Conservation (phyloP, 2,329 filamentous ascomycete species). For the Claviceps capensis region DNA sequence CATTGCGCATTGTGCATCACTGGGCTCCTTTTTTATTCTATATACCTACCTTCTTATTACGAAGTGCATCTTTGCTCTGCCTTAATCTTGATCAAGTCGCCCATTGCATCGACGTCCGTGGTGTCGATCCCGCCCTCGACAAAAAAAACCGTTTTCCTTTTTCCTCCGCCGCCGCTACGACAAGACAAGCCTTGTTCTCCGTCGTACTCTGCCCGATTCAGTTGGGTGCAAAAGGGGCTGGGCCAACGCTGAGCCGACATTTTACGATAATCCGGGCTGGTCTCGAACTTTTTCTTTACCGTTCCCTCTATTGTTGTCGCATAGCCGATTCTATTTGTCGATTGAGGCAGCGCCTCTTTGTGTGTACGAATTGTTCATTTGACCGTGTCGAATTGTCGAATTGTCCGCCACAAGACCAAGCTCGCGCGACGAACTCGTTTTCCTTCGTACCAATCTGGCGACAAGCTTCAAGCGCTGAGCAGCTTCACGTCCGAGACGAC, state of each 20-base stretch:
- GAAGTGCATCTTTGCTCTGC: not conserved
- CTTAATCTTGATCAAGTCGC: constrained; percentile 1
- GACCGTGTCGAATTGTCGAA: not conserved
- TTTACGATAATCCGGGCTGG: constrained; percentile 29
- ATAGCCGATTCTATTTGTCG: not conserved
- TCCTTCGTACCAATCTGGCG: not conserved
- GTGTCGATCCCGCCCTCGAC: constrained; percentile 14
- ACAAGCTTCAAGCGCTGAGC: not conserved
- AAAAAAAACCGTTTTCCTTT: constrained; percentile 12
- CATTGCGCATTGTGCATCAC: constrained; percentile 12
- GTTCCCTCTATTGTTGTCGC: constrained; percentile 12
- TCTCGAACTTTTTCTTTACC: constrained; percentile 24
- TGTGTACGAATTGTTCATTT: not conserved
- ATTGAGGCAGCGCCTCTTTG: constrained; percentile 22
- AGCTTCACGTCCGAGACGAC: not conserved
- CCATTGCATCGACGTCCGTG: not conserved
- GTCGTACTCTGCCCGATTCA: constrained; percentile 21
- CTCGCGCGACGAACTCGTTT: not conserved
- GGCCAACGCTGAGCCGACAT: constrained; percentile 18
- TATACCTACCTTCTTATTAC: not conserved
- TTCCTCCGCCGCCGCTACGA: constrained; percentile 26
- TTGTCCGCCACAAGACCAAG: not conserved
- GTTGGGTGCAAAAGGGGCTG: constrained; percentile 31
- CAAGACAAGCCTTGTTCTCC: constrained; percentile 10
- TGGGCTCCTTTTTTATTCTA: constrained; percentile 10